Evolutionary conservation across 306 rosid species (phyloP).

Genomic region (Acacia confusa): DNA sequence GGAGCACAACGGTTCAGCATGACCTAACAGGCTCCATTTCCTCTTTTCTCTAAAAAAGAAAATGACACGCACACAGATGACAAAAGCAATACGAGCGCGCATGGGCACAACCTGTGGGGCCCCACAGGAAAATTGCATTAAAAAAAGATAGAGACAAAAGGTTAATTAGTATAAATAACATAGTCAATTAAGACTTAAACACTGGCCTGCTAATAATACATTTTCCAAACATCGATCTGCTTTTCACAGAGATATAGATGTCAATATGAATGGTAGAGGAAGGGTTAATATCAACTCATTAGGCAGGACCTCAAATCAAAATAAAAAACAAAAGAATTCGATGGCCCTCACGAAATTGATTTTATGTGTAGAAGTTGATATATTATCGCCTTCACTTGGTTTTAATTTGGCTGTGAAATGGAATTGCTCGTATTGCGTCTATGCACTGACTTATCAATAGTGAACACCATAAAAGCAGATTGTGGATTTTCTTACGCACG

Average conservation of each 20-base stretch:
- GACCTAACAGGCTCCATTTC: constrained; percentile 42
- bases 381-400: constrained; percentile 4
- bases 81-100: constrained; percentile 35
- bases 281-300: constrained; percentile 12
- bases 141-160: constrained; percentile 13
- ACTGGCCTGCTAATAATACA: constrained; percentile 17
- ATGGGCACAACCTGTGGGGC: constrained; percentile 31
- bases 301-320: constrained; percentile 32
- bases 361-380: constrained; percentile 13
- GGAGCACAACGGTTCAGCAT: constrained; percentile 58
- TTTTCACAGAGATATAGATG: constrained; percentile 14
- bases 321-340: background rate
- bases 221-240: constrained; percentile 16
- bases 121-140: constrained; percentile 16
- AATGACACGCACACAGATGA: constrained; percentile 23
- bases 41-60: constrained; percentile 37
- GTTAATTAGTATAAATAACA: constrained; percentile 19
- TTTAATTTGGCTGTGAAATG: constrained; percentile 51
- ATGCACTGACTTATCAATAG: constrained; percentile 75
- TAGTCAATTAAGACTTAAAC: constrained; percentile 35
- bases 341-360: background rate
- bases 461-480: constrained; percentile 37
- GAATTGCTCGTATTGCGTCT: constrained; percentile 70
- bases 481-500: constrained; percentile 53
- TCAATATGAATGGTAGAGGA: constrained; percentile 25